phyloP scores from a whole-genome alignment of 345 rosid species.

The Camelina hispida region DNA sequence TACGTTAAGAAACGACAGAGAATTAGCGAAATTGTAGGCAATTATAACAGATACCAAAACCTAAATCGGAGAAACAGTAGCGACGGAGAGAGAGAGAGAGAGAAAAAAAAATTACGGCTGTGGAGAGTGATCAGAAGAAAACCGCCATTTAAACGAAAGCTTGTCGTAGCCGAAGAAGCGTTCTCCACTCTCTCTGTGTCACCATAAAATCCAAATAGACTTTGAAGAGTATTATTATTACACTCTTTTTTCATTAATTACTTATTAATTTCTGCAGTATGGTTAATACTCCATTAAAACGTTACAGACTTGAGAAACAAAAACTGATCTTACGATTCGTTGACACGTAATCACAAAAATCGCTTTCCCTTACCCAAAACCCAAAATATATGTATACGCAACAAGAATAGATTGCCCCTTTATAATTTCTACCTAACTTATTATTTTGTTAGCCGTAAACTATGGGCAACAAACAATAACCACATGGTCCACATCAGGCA shows the following conservation, averaged over 20 bases:
- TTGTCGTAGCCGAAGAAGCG: constrained; percentile 12
- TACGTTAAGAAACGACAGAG: neutral
- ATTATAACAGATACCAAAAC: neutral
- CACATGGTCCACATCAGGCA: neutral
- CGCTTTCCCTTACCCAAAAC: too few relatives aligned
- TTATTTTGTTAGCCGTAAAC: too few relatives aligned
- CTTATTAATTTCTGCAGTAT: neutral
- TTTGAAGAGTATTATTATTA: neutral
- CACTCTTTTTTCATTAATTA: neutral
- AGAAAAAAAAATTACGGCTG: neutral
- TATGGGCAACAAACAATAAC: too few relatives aligned
- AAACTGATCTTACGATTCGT: too few relatives aligned
- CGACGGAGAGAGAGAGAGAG: too few relatives aligned
- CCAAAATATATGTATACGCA: too few relatives aligned
- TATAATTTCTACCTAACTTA: too few relatives aligned
- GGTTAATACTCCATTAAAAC: neutral
- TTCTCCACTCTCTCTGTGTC: neutral
- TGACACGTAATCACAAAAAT: too few relatives aligned
- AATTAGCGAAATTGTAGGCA: constrained; percentile 10
- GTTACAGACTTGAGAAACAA: too few relatives aligned
- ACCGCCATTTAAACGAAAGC: neutral
- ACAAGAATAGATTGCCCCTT: too few relatives aligned
- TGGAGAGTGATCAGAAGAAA: neutral
- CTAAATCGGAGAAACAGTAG: neutral
- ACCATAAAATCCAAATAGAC: neutral